Evolutionary conservation across 2,329 filamentous ascomycete species (phyloP).

Genomic region (Exophiala sp.): DNA sequence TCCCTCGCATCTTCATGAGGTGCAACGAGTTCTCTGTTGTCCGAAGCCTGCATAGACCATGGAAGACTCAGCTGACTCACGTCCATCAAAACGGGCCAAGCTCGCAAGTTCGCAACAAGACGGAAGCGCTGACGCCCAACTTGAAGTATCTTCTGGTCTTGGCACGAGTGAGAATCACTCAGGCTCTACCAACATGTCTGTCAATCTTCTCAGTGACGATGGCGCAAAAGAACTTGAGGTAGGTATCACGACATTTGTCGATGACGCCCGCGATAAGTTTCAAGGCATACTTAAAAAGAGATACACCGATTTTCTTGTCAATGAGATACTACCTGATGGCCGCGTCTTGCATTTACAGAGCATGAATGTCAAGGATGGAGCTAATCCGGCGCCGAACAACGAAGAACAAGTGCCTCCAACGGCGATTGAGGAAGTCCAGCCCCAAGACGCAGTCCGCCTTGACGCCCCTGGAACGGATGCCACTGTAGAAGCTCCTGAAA

Average conservation of each 20-base stretch:
- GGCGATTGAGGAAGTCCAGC: background rate
- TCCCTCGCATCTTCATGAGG: too few relatives aligned
- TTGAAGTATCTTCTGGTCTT: background rate
- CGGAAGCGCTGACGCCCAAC: background rate
- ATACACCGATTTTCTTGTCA: slow-evolving; percentile 89
- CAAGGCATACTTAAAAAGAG: slow-evolving; percentile 63
- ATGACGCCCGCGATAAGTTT: slow-evolving; percentile 53
- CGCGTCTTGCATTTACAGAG: slow-evolving; percentile 64
- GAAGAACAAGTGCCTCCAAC: background rate
- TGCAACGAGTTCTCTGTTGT: too few relatives aligned
- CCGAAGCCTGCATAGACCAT: background rate
- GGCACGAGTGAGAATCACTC: background rate
- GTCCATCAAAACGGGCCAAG: background rate
- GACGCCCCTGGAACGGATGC: background rate
- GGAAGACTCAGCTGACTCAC: background rate
- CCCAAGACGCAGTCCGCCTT: background rate
- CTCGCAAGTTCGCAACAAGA: background rate
- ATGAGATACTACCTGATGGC: slow-evolving; percentile 74
- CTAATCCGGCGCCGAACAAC: background rate
- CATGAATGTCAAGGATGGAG: slow-evolving; percentile 30
- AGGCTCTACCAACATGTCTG: background rate
- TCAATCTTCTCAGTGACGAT: slow-evolving; percentile 4
- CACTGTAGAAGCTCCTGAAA: background rate
- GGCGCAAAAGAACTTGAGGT: slow-evolving; percentile 41
- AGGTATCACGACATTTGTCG: slow-evolving; percentile 61